Conservation (phyloP, 106 monocot genomes). For the Iris macrosiphon region DNA sequence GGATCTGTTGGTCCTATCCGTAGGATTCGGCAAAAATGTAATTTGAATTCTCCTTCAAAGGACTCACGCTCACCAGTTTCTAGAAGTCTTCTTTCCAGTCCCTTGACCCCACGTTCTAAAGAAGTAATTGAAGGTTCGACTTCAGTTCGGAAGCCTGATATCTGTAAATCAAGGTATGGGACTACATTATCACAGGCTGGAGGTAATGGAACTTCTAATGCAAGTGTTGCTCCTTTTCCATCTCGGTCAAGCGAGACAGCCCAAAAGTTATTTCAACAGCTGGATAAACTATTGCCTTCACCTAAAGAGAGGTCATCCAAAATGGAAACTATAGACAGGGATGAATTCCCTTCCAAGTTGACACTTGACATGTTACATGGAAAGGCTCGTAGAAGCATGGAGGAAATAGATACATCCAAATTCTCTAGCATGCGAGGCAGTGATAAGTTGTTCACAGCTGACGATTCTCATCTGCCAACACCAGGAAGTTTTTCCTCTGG, state of each 20-base stretch:
- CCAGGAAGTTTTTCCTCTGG: background rate
- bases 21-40: conserved; percentile 59
- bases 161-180: background rate
- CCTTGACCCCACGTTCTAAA: background rate
- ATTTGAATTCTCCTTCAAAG: conserved; percentile 29
- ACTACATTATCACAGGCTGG: background rate
- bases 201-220: background rate
- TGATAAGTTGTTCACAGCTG: background rate
- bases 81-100: conserved; percentile 9
- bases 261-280: conserved; percentile 48
- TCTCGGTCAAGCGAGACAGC: conserved; percentile 54
- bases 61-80: background rate
- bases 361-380: conserved; percentile 31
- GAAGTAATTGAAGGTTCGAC: conserved; percentile 5
- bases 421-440: background rate
- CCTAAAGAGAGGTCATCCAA: conserved; percentile 26
- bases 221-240: conserved; percentile 8
- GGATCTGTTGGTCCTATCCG: conserved; percentile 57
- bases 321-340: conserved; percentile 4
- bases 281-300: conserved; percentile 34
- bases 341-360: conserved; percentile 12
- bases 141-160: conserved; percentile 7
- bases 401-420: conserved; percentile 14
- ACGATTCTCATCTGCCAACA: background rate
- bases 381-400: conserved; percentile 24